phyloP scores from a whole-genome alignment of 306 rosid genomes.

The Quillaja saponaria region DNA sequence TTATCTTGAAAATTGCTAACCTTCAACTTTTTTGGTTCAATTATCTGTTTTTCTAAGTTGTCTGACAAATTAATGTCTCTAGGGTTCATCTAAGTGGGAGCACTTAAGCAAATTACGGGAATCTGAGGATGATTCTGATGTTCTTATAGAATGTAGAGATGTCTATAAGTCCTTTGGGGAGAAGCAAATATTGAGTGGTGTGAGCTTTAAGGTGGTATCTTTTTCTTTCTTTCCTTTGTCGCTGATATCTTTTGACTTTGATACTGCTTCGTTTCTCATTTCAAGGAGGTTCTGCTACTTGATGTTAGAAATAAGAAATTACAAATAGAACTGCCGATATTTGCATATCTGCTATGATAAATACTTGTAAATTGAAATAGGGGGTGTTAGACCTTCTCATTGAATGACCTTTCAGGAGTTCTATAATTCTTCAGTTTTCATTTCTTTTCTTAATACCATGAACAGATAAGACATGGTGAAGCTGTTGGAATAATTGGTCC shows the following conservation, averaged over 20 bases:
- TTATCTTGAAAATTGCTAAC: not conserved
- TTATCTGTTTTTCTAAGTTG: not conserved
- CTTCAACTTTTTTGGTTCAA: not conserved
- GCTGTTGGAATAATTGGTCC: constrained; percentile 99
- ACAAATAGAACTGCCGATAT: too few species aligned
- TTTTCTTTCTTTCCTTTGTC: not conserved
- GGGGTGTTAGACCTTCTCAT: constrained; percentile 12
- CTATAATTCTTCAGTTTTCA: constrained; percentile 17
- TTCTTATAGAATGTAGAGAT: constrained; percentile 88
- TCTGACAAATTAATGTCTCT: constrained; percentile 36
- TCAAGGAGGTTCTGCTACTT: not conserved
- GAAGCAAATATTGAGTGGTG: constrained; percentile 90
- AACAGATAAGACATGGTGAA: constrained; percentile 95
- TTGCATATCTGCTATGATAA: not conserved
- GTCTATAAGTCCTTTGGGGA: constrained; percentile 92
- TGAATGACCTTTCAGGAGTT: not conserved
- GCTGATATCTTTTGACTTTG: not conserved
- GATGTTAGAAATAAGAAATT: constrained; percentile 12
- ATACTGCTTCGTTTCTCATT: constrained; percentile 4
- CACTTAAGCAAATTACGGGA: constrained; percentile 46
- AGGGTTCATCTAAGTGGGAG: constrained; percentile 74
- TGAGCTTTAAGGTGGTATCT: constrained; percentile 88
- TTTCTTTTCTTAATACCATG: not conserved
- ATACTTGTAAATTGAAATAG: not conserved
- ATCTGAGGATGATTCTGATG: constrained; percentile 68